Evolutionary conservation across 192 early-diverging fungal genomes (phyloP), one percentile per base, ranked within the genome.

Genomic region (Gryganskiella cystojenkinii): DNA sequence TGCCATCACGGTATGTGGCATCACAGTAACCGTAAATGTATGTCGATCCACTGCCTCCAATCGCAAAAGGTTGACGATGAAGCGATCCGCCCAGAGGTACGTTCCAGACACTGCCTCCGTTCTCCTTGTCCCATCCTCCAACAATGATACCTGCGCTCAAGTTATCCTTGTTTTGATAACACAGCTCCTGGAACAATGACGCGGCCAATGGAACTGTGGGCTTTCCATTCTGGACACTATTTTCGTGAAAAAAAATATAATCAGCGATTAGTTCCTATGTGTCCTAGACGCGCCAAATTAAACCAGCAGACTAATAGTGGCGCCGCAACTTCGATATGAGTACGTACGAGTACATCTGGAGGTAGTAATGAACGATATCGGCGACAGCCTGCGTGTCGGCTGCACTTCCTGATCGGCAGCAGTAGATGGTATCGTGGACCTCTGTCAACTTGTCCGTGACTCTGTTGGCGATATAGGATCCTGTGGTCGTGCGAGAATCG

Each of bases 11-110:
- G 72, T 87, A 99, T 22, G 79, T 63, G 55, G 95, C 84, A 86
- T 99, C 98, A 78, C 97, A 99, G 81, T 95, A 99, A 52, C 98
- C 98, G 72, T 98, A 99, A 70, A 99, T 98, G 79, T 94, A 99
- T 13, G 92, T 90, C 13, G 96, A 98, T 28, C 98, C 98, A 70
- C 92, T 94, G 37, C 98, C 98, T 55, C 94, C 96, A 70, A 98
- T 94, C 6, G 96, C 88, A 89, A 94, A 98, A n/a, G 93, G 91
- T 61, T 92, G 89, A 72, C 90, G 90, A 80, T 98, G 95, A 27
- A 99, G 56, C 17, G 94, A 95, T 33, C 98, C 98, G 50, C 97
- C 98, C 13, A 98, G 81, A 27, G 95, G 95, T 34, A 99, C 89
- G 56, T 89, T 90, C 79, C 93, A 99, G 13, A 99, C 95, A 43